phyloP scores from a whole-genome alignment of 1,284 basidiomycete species.

The Agaricales sp. region DNA sequence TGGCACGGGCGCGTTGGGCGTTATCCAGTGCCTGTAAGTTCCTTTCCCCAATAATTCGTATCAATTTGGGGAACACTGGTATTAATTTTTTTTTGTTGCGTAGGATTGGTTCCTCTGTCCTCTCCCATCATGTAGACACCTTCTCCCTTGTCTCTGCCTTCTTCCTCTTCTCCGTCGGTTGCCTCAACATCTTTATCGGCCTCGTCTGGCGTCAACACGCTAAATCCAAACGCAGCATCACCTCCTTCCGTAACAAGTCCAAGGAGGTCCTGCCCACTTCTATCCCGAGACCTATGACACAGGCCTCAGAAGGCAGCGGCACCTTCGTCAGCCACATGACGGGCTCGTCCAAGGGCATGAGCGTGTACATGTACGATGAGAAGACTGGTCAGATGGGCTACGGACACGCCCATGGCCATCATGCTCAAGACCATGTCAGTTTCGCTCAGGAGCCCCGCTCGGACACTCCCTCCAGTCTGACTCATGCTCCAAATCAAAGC shows the following conservation, averaged over 20 bases:
- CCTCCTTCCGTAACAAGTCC: constrained; percentile 46
- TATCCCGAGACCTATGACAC: constrained; percentile 13
- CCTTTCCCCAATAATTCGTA: constrained; percentile 5
- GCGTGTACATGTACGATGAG: not conserved
- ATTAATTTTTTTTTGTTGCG: constrained; percentile 7
- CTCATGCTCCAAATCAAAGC: not conserved
- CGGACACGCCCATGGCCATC: too few relatives aligned
- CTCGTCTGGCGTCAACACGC: constrained; percentile 60
- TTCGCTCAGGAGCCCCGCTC: not conserved
- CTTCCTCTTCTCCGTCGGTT: constrained; percentile 79
- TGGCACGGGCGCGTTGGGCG: constrained; percentile 76
- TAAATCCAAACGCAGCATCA: constrained; percentile 51
- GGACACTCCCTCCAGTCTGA: not conserved
- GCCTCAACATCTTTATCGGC: constrained; percentile 72
- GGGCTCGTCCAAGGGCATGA: not conserved
- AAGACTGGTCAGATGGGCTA: too few relatives aligned
- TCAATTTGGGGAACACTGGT: constrained; percentile 5
- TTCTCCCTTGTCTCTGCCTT: constrained; percentile 84
- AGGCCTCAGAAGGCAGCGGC: too few relatives aligned
- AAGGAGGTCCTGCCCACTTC: constrained; percentile 47
- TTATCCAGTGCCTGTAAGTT: constrained; percentile 72
- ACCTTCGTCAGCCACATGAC: too few relatives aligned
- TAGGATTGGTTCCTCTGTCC: constrained; percentile 70
- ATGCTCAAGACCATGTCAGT: too few relatives aligned
- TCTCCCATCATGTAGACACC: constrained; percentile 76